Evolutionary conservation across 2,329 filamentous ascomycete species (phyloP), one percentile per base, ranked within the genome.

Genomic region (Neoascochyta sp.): DNA sequence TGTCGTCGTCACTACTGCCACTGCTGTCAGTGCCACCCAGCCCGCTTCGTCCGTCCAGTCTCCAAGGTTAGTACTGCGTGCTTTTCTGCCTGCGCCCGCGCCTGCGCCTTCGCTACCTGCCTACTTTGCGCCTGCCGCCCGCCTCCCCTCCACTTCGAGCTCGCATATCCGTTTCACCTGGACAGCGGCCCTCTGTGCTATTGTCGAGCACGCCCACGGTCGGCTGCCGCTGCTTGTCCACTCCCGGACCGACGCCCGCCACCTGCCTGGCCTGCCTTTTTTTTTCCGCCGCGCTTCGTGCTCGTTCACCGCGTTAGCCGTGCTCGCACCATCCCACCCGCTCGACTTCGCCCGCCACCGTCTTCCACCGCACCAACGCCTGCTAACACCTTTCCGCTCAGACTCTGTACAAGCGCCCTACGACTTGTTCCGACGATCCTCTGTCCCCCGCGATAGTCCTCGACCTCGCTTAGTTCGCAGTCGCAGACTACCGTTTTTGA

Each of bases 41-140:
- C 22, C 39, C 26, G 39, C 33, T 46, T 29, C 16, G 16, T 13
- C 34, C 39, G 32, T 29, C 35, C 34, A 34, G 31, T 36, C 39
- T 22, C 28, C 41, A 43, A 56, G 54, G 52, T 57, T 36, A 54
- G 52, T 57, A 34, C 16, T 24, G 44, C 43, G 35, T 41, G 39
- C 35, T 29, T 24, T 20, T 16, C 32, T 26, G 32, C 33, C 32
- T 26, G 31, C 39, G 32, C 29, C 34, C 28, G 24, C 38, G 16
- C 22, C 9, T 13, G 4, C 22, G 14, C n/a, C 29, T 15, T 24
- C 28, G 20, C 36, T 22, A 26, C 19, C 18, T 36, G 29, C 43
- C 22, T 27, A 36, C 38, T 34, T 37, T 36, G 35, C 32, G 26
- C 34, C 25, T 41, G 31, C 38, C 22, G 10, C 13, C 10, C 13